Evolutionary conservation across 2,329 filamentous ascomycete species (phyloP), one percentile per base, ranked within the genome.

Genomic region (Ceratocystis destructans): DNA sequence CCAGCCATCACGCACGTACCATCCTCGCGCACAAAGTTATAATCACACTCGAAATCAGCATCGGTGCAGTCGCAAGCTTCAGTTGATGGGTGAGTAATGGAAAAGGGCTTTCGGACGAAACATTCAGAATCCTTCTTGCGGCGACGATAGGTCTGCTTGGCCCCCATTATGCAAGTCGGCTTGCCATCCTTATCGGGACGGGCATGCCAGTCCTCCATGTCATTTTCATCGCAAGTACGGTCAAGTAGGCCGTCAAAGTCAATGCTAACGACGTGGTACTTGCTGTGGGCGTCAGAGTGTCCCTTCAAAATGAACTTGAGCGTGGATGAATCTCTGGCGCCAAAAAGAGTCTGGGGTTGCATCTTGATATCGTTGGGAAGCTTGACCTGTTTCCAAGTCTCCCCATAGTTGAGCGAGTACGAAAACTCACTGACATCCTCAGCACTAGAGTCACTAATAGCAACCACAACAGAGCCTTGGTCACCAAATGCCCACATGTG

Each of bases 401-500:
- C 86, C 62, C 95, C 95, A 73, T 97, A 91, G 73, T 99, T 85
- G 31, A 96, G 78, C 0, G 94, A 97, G 75, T 93, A 99, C 46
- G 76, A 79, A 62, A 87, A 75, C 69, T 86, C 80, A 44, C 77
- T 76, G 20, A 83, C 73, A 69, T 84, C 80, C 66, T 87, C 79
- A 66, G 86, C 77, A 46, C 84, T 77, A 0, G 87, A 89, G 71
- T 96, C 89, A 69, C 83, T 81, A 46, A 97, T 80, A 3, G 94
- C 94, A 37, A 97, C 82, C 37, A 99, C 79, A 22, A 99, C 83
- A 17, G 91, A 91, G 1, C 94, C 94, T 70, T 95, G 88, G 71
- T 96, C 93, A 64, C 94, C 94, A 74, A 97, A 95, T 73, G 96
- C 92, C 75, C 96, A 99, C 74, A 95, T 94, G 77, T 97, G 91